Conservation (phyloP, 495 filamentous ascomycete species). For the Hypoxylon intermedium region DNA sequence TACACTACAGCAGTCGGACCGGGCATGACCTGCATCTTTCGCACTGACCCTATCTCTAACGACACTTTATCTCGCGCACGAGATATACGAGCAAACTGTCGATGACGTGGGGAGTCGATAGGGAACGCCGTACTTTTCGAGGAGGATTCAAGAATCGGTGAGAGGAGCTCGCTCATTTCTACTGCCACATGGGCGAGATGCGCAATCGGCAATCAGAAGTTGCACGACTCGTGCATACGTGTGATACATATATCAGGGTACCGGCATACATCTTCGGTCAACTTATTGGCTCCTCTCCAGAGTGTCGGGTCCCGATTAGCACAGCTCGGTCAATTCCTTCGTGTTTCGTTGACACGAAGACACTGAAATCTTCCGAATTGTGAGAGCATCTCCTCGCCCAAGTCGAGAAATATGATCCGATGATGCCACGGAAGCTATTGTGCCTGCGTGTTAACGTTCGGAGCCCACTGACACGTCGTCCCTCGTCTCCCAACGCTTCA, state of each 20-base stretch:
- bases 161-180: background rate
- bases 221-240: constrained; percentile 3
- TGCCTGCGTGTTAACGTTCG: background rate
- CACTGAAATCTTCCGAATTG: constrained; percentile 13
- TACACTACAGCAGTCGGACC: constrained; percentile 8
- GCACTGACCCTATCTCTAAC: too few relatives aligned
- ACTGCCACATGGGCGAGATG: constrained; percentile 12
- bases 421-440: background rate
- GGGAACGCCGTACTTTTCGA: constrained; percentile 11
- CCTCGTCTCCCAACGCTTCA: background rate
- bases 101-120: constrained; percentile 16
- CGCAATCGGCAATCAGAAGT: constrained; percentile 22
- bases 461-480: background rate
- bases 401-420: background rate
- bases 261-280: constrained; percentile 4
- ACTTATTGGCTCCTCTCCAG: constrained; percentile 27
- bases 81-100: constrained; percentile 19
- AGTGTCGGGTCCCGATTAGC: constrained; percentile 23
- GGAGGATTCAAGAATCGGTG: constrained; percentile 20
- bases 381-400: constrained; percentile 1
- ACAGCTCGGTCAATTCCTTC: constrained; percentile 24
- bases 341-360: constrained; percentile 14
- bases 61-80: constrained; percentile 27
- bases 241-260: constrained; percentile 1
- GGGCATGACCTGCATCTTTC: constrained; percentile 19